These are phyloP conservation scores for Cercospora beticola DNA, from an alignment of 2,329 filamentous ascomycete species.

Conservation along the genomic window DNA sequence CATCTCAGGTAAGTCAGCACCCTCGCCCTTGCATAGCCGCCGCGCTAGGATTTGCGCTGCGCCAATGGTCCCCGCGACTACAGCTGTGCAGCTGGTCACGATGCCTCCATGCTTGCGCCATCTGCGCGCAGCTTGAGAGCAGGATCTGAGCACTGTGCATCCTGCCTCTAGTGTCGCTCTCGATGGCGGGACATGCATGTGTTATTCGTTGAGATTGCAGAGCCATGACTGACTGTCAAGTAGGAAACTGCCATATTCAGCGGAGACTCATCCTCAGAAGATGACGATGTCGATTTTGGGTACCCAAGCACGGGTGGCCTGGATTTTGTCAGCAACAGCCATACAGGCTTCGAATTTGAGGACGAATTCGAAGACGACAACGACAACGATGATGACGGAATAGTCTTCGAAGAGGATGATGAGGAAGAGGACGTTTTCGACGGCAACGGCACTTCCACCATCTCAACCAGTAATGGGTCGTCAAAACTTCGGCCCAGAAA, in stretches of 20 bases:
- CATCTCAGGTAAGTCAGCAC: slow-evolving; percentile 34
- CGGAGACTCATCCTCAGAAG: slow-evolving; percentile 31
- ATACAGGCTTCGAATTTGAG: slow-evolving; percentile 74
- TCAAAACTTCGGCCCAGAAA: slow-evolving; percentile 36
- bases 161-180: background rate
- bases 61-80: background rate
- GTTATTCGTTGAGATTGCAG: background rate
- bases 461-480: slow-evolving; percentile 3
- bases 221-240: background rate
- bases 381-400: slow-evolving; percentile 52
- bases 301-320: slow-evolving; percentile 69
- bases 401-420: slow-evolving; percentile 35
- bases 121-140: background rate
- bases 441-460: slow-evolving; percentile 36
- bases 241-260: slow-evolving; percentile 4
- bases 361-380: slow-evolving; percentile 52
- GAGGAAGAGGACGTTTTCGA: slow-evolving; percentile 44
- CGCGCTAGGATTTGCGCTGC: background rate
- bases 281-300: slow-evolving; percentile 62
- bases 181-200: background rate
- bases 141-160: background rate
- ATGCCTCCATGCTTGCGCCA: background rate
- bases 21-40: background rate
- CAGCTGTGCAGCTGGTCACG: background rate
- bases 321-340: slow-evolving; percentile 89